phyloP scores from a whole-genome alignment of 2,329 filamentous ascomycete species.

The Penicillium freii region DNA sequence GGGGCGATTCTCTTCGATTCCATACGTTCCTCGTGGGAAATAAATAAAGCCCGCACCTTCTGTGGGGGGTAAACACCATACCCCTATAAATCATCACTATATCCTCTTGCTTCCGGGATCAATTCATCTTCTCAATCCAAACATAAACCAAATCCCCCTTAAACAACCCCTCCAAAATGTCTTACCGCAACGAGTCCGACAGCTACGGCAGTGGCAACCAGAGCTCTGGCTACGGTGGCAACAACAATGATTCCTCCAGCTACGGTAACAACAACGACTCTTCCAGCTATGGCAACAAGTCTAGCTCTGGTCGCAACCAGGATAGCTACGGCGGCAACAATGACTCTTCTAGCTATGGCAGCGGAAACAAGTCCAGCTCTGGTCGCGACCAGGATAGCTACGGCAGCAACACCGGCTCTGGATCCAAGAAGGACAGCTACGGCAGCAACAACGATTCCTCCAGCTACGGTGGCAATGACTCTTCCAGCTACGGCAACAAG shows the following conservation, averaged over 20 bases:
- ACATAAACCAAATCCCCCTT: neutral
- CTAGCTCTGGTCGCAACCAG: no score
- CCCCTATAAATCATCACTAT: neutral
- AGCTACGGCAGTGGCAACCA: slow-evolving; percentile 13
- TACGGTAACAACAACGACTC: slow-evolving; percentile 3
- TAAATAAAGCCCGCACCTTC: neutral
- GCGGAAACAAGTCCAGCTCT: no score
- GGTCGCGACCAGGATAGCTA: no score
- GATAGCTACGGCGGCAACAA: slow-evolving; percentile 4
- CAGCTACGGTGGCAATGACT: slow-evolving; percentile 2
- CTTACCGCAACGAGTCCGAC: slow-evolving; percentile 9
- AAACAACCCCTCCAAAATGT: neutral
- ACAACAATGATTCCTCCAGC: slow-evolving; percentile 1
- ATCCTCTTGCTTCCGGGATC: neutral
- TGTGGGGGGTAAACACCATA: neutral
- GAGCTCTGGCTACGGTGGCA: slow-evolving; percentile 7
- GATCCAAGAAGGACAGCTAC: no score
- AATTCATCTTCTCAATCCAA: neutral
- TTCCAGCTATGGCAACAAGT: no score
- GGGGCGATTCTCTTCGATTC: neutral
- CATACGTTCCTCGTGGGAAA: neutral
- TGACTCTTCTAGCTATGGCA: neutral
- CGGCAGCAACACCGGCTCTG: no score
- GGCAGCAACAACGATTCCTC: slow-evolving; percentile 6
- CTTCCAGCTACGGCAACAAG: no score